Base-by-base conservation (phyloP, 352 stramenopile species). In the Pilasporangium apinafurcum region DNA sequence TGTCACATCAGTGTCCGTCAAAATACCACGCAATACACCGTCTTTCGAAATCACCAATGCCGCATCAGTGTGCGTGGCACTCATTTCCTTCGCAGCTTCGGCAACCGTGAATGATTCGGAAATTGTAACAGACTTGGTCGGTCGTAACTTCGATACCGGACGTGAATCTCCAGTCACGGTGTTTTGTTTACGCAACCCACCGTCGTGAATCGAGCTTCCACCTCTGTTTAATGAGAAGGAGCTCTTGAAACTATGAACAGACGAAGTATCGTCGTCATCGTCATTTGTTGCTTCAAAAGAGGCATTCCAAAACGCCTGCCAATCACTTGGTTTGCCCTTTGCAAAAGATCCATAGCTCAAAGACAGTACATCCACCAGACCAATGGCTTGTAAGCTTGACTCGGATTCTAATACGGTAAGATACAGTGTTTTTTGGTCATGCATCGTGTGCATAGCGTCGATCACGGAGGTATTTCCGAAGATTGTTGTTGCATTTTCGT, bases 1-100 rank as follows among this genome's bases (percentile, higher is more conserved):
- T 4, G 83, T 94, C 17, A 95, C 80, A 51, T 95, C 83, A 12
- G 83, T 95, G 37, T 99, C 96, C 10, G 95, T 98, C 36, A 98
- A 69, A 53, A 99, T 99, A 42, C 96, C 96, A 29, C 85, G 68
- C 20, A 99, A 68, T 6, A 75, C 85, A 18, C 95, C 95, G 34
- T 89, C 70, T 3, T 76, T 56, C 20, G 83, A 91, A 44, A 97
- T 89, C 18, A 99, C 83, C 10, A 99, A 68, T 4, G 95, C 90
- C 3, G 95, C 92, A 44, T 97, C 92, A 4, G 86, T 88, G 46
- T 97, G 77, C 22, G 95, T 86, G 21, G 74, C 52, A 21, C 82
- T 79, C 66, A 98, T 93, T 51, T 96, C 83, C 46, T 89, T 74
- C 0, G 83, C 85, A 9, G 96, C 88, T 18, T 96, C 74, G 0